Base-by-base conservation (phyloP, 345 rosid species). In the Balakata baccata region DNA sequence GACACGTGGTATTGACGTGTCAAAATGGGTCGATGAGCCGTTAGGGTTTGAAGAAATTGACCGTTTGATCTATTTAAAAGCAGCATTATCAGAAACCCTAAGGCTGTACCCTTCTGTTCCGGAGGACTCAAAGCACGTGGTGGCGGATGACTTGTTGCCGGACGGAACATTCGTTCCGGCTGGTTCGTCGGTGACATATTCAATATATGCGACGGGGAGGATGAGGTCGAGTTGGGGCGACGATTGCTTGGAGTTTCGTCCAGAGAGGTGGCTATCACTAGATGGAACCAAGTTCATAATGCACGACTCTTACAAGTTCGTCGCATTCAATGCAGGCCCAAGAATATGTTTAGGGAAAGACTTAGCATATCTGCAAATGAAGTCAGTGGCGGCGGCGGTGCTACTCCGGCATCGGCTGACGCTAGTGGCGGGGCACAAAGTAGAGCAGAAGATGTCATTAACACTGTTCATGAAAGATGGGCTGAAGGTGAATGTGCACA, bases 361-460 rank as follows among this genome's bases (percentile, higher is more conserved):
- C 52, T 56, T 95, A 74, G 99, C 98, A 2, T 95, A 92, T 78
- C 77, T 92, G 11, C 97, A 91, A 69, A 95, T 95, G 99, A 95
- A 92, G 64, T 91, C 98, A 39, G 86, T 92, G 39, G 96, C 91
- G 13, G 87, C 96, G 67, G 94, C 97, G 51, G 86, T 85, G 62
- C 65, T 95, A 77, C 78, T 91, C 72, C 81, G 94, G 77, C 96
- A 92, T 75, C 79, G 87, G 58, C 65, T 95, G 78, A 79, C 87
- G 82, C 78, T 91, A 69, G 92, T 80, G 34, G 46, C 84, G 5
- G 98, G 98, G 23, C 96, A 91, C 69, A 87, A 82, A 74, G 94
- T 95, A 69, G 96, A 91, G 89, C 99, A 94, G 88, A 94, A 94
- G 84, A 94, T 94, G 98, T 94, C 98, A 51, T 69, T 94, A 66